Evolutionary conservation across 331 rosid species (phyloP).

Genomic region (Cydonia oblonga): DNA sequence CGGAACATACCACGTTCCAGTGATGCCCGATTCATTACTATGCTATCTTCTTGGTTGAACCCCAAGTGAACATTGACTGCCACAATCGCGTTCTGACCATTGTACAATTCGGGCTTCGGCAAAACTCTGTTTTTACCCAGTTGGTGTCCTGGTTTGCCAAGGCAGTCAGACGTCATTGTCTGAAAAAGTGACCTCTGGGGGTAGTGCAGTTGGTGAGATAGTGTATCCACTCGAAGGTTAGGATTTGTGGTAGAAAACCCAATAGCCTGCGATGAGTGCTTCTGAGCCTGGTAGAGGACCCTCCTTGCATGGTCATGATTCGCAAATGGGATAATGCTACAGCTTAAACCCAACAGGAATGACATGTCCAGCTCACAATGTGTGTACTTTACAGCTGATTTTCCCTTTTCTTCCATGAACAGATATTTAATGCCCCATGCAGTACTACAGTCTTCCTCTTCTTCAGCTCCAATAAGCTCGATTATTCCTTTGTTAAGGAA

Average conservation of each 20-base stretch:
- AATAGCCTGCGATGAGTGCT: slow-evolving; percentile 93
- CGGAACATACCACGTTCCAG: slow-evolving; percentile 97
- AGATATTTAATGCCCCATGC: slow-evolving; percentile 72
- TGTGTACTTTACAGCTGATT: slow-evolving; percentile 35
- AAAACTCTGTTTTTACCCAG: slow-evolving; percentile 22
- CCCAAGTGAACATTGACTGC: slow-evolving; percentile 94
- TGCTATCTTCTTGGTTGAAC: slow-evolving; percentile 90
- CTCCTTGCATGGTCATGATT: slow-evolving; percentile 97
- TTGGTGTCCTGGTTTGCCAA: slow-evolving; percentile 46
- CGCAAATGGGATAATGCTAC: slow-evolving; percentile 76
- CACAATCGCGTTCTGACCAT: slow-evolving; percentile 92
- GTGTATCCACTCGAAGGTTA: slow-evolving; percentile 68
- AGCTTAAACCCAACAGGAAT: slow-evolving; percentile 69
- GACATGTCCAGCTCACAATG: slow-evolving; percentile 96
- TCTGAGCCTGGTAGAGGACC: slow-evolving; percentile 86
- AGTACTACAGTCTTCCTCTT: slow-evolving; percentile 81
- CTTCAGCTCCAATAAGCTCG: slow-evolving; percentile 85
- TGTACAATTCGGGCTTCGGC: slow-evolving; percentile 69
- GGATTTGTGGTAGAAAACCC: slow-evolving; percentile 73
- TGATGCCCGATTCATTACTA: slow-evolving; percentile 92
- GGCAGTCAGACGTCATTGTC: slow-evolving; percentile 72
- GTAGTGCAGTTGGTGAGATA: slow-evolving; percentile 72
- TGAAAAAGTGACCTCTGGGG: slow-evolving; percentile 84
- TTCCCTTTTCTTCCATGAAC: slow-evolving; percentile 42
- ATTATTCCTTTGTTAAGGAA: slow-evolving; percentile 64